Evolutionary conservation across 225 moss, liverwort and hornwort genomes (phyloP).

Genomic region (Physcomitrium patens): DNA sequence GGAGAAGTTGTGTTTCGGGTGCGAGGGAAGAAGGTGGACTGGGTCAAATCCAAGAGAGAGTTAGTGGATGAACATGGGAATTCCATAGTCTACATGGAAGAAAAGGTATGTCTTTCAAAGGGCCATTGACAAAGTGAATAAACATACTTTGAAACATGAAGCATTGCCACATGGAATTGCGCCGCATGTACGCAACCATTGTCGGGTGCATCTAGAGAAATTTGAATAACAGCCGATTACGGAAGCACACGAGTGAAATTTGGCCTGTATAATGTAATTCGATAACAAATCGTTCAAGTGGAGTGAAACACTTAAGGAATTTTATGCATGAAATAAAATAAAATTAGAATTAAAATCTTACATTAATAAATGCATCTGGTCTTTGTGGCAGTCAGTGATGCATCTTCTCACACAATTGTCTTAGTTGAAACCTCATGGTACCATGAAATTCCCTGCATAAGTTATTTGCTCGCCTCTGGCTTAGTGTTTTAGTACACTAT

Average conservation of each 20-base stretch:
- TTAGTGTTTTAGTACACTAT: background rate
- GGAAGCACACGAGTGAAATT: background rate
- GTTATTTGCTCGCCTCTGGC: background rate
- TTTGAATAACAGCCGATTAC: background rate
- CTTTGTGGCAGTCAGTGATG: background rate
- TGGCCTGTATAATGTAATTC: background rate
- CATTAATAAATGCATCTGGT: background rate
- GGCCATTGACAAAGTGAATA: background rate
- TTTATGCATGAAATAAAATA: background rate
- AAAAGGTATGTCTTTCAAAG: conserved; percentile 18
- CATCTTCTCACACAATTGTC: background rate
- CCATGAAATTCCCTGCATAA: no score
- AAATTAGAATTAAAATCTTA: no score
- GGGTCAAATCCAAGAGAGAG: conserved; percentile 33
- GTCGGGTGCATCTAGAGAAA: background rate
- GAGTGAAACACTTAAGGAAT: background rate
- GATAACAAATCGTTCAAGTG: background rate
- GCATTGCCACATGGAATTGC: background rate
- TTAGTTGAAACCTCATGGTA: background rate
- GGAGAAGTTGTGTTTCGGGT: conserved; percentile 35
- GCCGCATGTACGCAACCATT: background rate
- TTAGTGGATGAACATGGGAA: conserved; percentile 27
- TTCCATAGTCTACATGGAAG: conserved; percentile 31
- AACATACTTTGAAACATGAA: background rate
- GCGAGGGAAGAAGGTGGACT: conserved; percentile 28